Evolutionary conservation across 2,329 filamentous ascomycete genomes (phyloP), one percentile per base, ranked within the genome.

Genomic region (Shiraia sp.): DNA sequence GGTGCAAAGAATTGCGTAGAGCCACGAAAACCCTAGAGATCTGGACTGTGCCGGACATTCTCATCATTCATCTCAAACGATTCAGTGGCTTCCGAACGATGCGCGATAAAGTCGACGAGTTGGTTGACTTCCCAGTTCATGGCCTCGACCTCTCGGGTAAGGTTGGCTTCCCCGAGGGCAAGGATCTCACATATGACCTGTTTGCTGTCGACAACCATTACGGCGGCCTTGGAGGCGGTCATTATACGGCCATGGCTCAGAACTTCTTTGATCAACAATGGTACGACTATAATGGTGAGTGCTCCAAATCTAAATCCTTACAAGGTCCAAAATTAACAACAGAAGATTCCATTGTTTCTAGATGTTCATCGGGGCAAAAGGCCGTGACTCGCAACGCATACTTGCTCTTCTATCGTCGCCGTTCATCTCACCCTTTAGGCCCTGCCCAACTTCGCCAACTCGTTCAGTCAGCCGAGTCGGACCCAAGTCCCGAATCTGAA

Each of bases 191-290:
- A 9, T 99, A 96, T 63, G 93, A 99, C 67, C 77, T 99, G 23
- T 93, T 99, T 63, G 93, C 87, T 10, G 90, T 99, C 2, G 93
- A 99, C 69, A 92, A 96, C 65, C 93, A 99, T 69, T 96, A 87
- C 66, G 93, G 93, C 47, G 90, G 90, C 22, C 80, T 99, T 26
- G 90, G 90, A 45, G 93, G 93, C 29, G 93, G 93, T 1, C 93
- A 99, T 70, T 99, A 99, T 73, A 97, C 91, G 14, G 93, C 93
- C 19, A 91, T 85, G 68, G 91, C 90, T 27, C 91, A 90, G 74
- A 97, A 96, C 68, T 96, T 96, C 70, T 78, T 88, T 47, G 90
- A 95, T 61, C 81, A 81, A 42, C 78, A 87, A 68, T 99, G 93
- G 93, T 96, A 96, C 68, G 88, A 95, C 56, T 97, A 95, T 69